phyloP scores from a whole-genome alignment of 331 rosid genomes.

The Prunus yedoensis region DNA sequence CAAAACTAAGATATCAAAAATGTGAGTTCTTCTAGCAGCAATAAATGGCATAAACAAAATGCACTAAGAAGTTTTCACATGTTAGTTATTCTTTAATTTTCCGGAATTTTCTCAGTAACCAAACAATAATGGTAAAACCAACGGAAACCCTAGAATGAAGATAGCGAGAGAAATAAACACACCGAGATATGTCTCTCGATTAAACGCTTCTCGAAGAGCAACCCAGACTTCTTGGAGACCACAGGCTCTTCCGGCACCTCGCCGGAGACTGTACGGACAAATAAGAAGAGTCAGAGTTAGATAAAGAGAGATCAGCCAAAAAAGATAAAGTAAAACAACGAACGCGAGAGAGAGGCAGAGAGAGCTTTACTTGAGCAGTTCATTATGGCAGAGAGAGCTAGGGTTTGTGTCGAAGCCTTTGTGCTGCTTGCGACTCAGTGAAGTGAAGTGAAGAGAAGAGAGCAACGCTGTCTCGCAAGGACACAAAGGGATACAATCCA shows the following conservation, averaged over 20 bases:
- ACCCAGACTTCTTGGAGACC: slow-evolving; percentile 74
- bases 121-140: background rate
- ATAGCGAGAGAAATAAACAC: slow-evolving; percentile 7
- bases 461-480: background rate
- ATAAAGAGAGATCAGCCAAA: slow-evolving; percentile 36
- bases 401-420: slow-evolving; percentile 16
- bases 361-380: slow-evolving; percentile 51
- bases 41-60: background rate
- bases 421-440: background rate
- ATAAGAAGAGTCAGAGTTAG: background rate
- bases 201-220: slow-evolving; percentile 84
- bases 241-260: slow-evolving; percentile 99
- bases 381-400: slow-evolving; percentile 35
- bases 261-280: slow-evolving; percentile 81
- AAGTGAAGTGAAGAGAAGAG: slow-evolving; percentile 3
- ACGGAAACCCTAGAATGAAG: slow-evolving; percentile 37
- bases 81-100: background rate
- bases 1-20: background rate
- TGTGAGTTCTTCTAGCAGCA: background rate
- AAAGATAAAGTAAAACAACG: background rate
- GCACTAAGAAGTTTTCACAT: background rate
- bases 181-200: slow-evolving; percentile 86
- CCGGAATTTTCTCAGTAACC: slow-evolving; percentile 7
- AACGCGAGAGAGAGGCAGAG: slow-evolving; percentile 12
- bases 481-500: background rate